phyloP scores from a whole-genome alignment of 805 yeast species.

The Candida ponderosae region DNA sequence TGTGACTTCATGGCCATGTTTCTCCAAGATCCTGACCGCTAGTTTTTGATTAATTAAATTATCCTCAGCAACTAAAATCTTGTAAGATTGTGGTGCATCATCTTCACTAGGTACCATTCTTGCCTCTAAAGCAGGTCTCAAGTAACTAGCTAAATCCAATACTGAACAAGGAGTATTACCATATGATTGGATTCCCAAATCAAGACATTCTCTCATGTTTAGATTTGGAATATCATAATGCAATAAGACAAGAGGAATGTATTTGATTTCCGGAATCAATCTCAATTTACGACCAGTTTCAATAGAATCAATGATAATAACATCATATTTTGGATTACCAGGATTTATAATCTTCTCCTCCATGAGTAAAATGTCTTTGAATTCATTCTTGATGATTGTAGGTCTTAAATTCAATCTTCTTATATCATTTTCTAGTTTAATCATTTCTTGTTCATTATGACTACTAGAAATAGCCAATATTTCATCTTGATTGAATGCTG shows the following conservation, averaged over 20 bases:
- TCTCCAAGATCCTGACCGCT: constrained; percentile 72
- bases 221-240: constrained; percentile 70
- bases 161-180: constrained; percentile 80
- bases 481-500: no score
- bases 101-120: constrained; percentile 65
- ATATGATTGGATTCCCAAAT: constrained; percentile 73
- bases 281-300: constrained; percentile 63
- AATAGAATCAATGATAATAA: constrained; percentile 68
- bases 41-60: constrained; percentile 75
- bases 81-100: constrained; percentile 65
- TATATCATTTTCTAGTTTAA: constrained; percentile 40
- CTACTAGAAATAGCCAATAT: constrained; percentile 57
- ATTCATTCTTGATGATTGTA: constrained; percentile 34
- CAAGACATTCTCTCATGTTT: constrained; percentile 69
- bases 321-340: constrained; percentile 54
- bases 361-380: constrained; percentile 18
- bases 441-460: constrained; percentile 39
- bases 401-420: constrained; percentile 48
- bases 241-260: constrained; percentile 67
- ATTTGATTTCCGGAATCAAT: constrained; percentile 62
- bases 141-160: constrained; percentile 66
- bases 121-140: constrained; percentile 72
- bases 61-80: constrained; percentile 71
- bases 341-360: constrained; percentile 45
- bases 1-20: constrained; percentile 69